Base-by-base conservation (phyloP, 129 eudicot species). In the Flaveria brownii region DNA sequence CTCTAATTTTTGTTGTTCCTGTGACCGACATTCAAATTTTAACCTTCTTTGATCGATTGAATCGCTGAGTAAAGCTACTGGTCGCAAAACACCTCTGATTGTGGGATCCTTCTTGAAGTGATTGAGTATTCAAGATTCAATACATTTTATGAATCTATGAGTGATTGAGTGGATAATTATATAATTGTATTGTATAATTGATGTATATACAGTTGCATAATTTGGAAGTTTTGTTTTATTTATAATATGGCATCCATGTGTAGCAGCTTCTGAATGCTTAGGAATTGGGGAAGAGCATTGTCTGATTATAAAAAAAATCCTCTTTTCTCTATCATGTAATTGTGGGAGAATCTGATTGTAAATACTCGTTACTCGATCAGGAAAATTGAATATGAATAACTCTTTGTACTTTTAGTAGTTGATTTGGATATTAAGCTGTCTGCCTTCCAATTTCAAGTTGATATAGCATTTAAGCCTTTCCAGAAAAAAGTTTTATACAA, bases 381-480 rank as follows among this genome's bases (percentile, higher is more conserved):
- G 56, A 23, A 30, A 59, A 54, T n/a, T 39, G 26, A 23, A 52
- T 17, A 36, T 73, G 30, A 17, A 59, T 22, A 13, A 43, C 43
- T 6, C 25, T 7, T 26, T 43, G 45, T 8, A 42, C 9, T 36
- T 45, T 3, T 33, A 22, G 66, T 60, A 0, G 26, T 74, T 17
- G 42, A 74, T 62, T 46, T 46, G 60, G 77, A 73, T 56, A 74
- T 62, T 64, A 4, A 6, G 60, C 18, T 11, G 52, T 12, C 3
- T 62, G 62, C 64, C 22, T 76, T 65, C 9, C 39, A 49, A 39
- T 5, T 6, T 49, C 9, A 49, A 47, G 72, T 50, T 47, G 73
- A 66, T 76, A 17, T 18, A 50, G 9, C 9, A 9, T 45, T 47
- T 46, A n/a, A 50, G 71, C 55, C 18, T 62, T 75, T 14, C 18